A percentile compares a stretch with the other conserved stretches of the same genome.
Evolutionary conservation across 1,284 basidiomycete genomes (phyloP).

Genomic region (Naganishia cerealis): DNA sequence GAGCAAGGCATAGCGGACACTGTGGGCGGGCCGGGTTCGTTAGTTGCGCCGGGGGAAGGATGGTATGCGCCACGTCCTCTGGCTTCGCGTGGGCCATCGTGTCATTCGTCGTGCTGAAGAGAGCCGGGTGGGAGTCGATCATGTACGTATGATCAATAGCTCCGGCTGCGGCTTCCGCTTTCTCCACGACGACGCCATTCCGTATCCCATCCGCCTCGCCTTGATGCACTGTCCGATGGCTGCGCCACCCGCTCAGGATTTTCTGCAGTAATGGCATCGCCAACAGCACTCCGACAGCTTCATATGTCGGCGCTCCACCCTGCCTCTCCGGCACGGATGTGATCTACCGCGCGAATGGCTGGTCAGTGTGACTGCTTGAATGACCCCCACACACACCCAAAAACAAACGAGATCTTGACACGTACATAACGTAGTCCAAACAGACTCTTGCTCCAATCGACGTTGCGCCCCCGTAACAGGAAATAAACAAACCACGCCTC

Average conservation of each 20-base stretch:
- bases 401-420: constrained; percentile 17
- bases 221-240: constrained; percentile 26
- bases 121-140: constrained; percentile 23
- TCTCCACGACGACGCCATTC: background rate
- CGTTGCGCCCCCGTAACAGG: constrained; percentile 75
- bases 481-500: constrained; percentile 80
- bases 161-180: background rate
- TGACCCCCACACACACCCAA: background rate
- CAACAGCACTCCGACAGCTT: constrained; percentile 75
- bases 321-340: constrained; percentile 66
- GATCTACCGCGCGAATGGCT: constrained; percentile 57
- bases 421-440: constrained; percentile 72
- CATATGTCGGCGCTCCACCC: constrained; percentile 78
- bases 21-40: constrained; percentile 64
- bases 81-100: constrained; percentile 9
- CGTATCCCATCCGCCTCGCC: background rate
- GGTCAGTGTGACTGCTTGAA: background rate
- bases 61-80: constrained; percentile 43
- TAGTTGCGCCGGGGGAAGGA: constrained; percentile 42
- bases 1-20: constrained; percentile 86
- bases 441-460: constrained; percentile 70
- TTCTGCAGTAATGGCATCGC: constrained; percentile 69
- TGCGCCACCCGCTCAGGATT: constrained; percentile 51
- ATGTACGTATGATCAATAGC: constrained; percentile 32
- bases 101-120: constrained; percentile 4